phyloP scores from a whole-genome alignment of 148 eudicot species.

The Dysphania ambrosioides region DNA sequence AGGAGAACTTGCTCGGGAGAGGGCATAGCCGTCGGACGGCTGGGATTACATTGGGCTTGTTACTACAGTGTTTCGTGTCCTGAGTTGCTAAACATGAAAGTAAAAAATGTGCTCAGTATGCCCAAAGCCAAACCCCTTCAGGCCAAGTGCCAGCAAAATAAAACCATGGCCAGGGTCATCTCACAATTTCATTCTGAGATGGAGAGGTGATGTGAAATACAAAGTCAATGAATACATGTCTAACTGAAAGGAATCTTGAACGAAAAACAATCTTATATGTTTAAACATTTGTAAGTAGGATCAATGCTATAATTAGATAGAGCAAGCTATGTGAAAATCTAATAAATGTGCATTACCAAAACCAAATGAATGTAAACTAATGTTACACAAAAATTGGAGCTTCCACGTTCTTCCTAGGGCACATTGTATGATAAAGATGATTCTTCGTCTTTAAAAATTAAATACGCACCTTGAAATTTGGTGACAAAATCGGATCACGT shows the following conservation, averaged over 20 bases:
- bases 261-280: no score
- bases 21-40: slow-evolving; percentile 30
- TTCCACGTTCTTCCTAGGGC: not conserved
- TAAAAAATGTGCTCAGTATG: slow-evolving; percentile 34
- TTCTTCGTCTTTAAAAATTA: not conserved
- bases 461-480: slow-evolving; percentile 10
- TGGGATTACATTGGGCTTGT: slow-evolving; percentile 30
- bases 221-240: no score
- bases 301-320: slow-evolving; percentile 4
- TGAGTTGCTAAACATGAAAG: slow-evolving; percentile 33
- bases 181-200: slow-evolving; percentile 5
- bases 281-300: not conserved
- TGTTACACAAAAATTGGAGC: slow-evolving; percentile 2
- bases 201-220: not conserved
- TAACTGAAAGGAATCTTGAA: no score
- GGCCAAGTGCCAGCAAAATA: slow-evolving; percentile 28
- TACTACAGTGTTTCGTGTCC: slow-evolving; percentile 41
- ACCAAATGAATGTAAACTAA: not conserved
- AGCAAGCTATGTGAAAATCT: slow-evolving; percentile 8
- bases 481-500: not conserved
- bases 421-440: not conserved
- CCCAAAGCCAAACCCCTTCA: slow-evolving; percentile 36
- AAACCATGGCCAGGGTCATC: slow-evolving; percentile 13
- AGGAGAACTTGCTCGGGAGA: slow-evolving; percentile 40
- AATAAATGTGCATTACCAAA: not conserved